Conservation (phyloP, 441 rosid species). For the Erodium chrysanthum region DNA sequence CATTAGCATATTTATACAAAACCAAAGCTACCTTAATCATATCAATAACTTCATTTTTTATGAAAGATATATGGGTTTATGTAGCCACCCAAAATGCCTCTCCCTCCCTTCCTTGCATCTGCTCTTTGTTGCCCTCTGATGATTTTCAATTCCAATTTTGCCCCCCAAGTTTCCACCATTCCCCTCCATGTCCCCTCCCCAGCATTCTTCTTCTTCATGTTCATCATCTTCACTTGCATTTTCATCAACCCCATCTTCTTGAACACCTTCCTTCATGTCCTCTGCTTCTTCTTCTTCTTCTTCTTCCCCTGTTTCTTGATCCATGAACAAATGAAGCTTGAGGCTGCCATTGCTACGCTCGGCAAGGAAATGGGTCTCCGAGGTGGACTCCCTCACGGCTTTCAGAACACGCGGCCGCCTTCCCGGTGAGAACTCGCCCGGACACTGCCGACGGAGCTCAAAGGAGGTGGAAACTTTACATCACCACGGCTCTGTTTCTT, state of each 20-base stretch:
- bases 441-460: slow-evolving; percentile 32
- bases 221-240: no score
- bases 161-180: slow-evolving; percentile 23
- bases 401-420: slow-evolving; percentile 50
- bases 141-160: slow-evolving; percentile 33
- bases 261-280: no score
- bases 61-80: slow-evolving; percentile 2
- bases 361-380: slow-evolving; percentile 28
- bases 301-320: slow-evolving; percentile 8
- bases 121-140: slow-evolving; percentile 21
- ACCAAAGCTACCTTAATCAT: neutral
- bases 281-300: neutral
- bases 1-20: neutral
- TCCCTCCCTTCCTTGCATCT: slow-evolving; percentile 42
- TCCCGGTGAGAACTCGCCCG: slow-evolving; percentile 38
- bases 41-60: neutral
- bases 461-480: slow-evolving; percentile 50
- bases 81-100: slow-evolving; percentile 7
- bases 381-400: slow-evolving; percentile 28
- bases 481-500: slow-evolving; percentile 20
- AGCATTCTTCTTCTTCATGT: no score
- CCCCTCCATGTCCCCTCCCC: slow-evolving; percentile 9
- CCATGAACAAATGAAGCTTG: slow-evolving; percentile 28
- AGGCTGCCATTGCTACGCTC: slow-evolving; percentile 54
- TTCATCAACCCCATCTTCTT: no score